These are phyloP conservation scores for Pachysandra terminalis DNA, from an alignment of 164 flowering plant species.

Conservation along the genomic window DNA sequence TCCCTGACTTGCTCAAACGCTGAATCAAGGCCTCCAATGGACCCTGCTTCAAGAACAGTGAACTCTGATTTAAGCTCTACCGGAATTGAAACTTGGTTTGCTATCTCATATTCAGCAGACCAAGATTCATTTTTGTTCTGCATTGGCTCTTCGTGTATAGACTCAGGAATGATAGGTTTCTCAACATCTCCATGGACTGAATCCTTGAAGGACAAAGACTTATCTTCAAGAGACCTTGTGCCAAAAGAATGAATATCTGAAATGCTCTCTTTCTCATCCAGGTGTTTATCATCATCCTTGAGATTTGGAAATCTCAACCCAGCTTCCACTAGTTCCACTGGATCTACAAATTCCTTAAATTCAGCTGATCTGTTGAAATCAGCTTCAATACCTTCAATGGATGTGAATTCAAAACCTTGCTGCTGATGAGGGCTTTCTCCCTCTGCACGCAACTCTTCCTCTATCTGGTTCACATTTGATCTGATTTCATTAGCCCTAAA, in stretches of 20 bases:
- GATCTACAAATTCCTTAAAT: slow-evolving; percentile 6
- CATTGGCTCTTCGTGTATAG: background rate
- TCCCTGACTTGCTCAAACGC: background rate
- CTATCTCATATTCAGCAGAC: background rate
- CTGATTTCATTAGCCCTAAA: slow-evolving; percentile 42
- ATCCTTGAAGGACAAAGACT: background rate
- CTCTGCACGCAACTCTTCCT: slow-evolving; percentile 2
- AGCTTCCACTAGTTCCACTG: background rate
- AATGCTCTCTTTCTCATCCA: slow-evolving; percentile 3
- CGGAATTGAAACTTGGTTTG: background rate
- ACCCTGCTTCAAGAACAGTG: slow-evolving; percentile 18
- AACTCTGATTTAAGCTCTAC: slow-evolving; percentile 6
- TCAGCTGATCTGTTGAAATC: slow-evolving; percentile 13
- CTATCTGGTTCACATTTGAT: slow-evolving; percentile 10
- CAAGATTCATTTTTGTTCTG: slow-evolving; percentile 3
- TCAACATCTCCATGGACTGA: background rate
- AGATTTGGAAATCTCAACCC: background rate
- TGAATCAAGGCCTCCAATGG: slow-evolving; percentile 8
- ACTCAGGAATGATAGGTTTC: background rate
- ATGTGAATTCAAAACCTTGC: slow-evolving; percentile 16
- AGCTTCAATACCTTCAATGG: slow-evolving; percentile 9
- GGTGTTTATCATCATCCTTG: background rate
- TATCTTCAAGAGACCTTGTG: slow-evolving; percentile 15
- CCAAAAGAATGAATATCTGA: slow-evolving; percentile 14
- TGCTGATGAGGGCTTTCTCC: slow-evolving; percentile 6